Evolutionary conservation across 2,329 filamentous ascomycete species (phyloP).

Genomic region (Diaporthe helianthi): DNA sequence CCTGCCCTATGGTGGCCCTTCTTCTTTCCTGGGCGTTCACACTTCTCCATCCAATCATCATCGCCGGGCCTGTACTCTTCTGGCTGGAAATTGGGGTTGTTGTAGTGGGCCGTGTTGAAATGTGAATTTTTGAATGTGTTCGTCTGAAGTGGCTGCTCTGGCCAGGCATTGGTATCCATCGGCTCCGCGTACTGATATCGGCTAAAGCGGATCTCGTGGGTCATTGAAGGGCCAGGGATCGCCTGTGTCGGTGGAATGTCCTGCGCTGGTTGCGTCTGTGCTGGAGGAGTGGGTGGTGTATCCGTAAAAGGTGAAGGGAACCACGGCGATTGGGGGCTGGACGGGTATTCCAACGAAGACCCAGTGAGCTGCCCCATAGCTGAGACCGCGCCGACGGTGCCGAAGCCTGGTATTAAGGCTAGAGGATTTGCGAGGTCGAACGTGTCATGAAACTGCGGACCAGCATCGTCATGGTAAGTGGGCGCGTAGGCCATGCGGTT

Average conservation of each 20-base stretch:
- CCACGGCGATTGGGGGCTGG: conserved; percentile 48
- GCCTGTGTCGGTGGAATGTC: conserved; percentile 42
- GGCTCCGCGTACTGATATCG: conserved; percentile 55
- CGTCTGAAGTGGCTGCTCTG: conserved; percentile 59
- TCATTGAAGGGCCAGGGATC: conserved; percentile 42
- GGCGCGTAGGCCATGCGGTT: conserved; percentile 52
- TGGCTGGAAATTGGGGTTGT: conserved; percentile 68
- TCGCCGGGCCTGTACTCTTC: conserved; percentile 56
- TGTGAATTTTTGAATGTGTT: conserved; percentile 71
- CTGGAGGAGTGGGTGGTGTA: conserved; percentile 34
- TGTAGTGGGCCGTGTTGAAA: conserved; percentile 71
- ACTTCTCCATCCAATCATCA: conserved; percentile 42
- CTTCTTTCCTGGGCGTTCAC: conserved; percentile 26
- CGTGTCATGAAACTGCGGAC: conserved; percentile 37
- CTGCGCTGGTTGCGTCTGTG: conserved; percentile 37
- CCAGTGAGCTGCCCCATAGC: conserved; percentile 34
- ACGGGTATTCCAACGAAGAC: conserved; percentile 41
- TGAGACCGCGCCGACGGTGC: conserved; percentile 35
- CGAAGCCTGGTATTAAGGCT: conserved; percentile 56
- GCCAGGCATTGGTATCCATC: conserved; percentile 42
- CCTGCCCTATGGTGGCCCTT: conserved; percentile 29
- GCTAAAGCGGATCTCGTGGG: conserved; percentile 58
- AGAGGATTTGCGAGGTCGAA: conserved; percentile 51
- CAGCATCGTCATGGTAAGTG: conserved; percentile 12
- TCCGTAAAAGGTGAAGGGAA: conserved; percentile 46